Conservation (phyloP, 768 basidiomycete species). For the Bullera alba region DNA sequence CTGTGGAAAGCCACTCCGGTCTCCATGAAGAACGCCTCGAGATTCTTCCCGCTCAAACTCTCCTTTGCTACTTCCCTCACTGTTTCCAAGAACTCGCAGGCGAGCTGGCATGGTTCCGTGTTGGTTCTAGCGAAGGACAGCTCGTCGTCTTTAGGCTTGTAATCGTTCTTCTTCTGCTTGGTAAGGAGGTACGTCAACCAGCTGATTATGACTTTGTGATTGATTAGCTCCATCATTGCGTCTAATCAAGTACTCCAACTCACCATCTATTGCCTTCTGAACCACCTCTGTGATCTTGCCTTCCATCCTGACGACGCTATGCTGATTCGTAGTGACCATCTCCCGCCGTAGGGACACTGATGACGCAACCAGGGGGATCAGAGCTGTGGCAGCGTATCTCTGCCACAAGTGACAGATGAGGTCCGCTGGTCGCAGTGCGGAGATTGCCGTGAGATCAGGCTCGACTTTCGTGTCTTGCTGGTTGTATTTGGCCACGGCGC, state of each 20-base stretch:
- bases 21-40: slow-evolving; percentile 85
- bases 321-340: slow-evolving; percentile 86
- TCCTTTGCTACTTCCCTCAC: slow-evolving; percentile 68
- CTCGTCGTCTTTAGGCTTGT: slow-evolving; percentile 94
- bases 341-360: slow-evolving; percentile 82
- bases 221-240: neutral
- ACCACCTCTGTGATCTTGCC: slow-evolving; percentile 69
- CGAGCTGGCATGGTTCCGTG: slow-evolving; percentile 82
- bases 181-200: slow-evolving; percentile 71
- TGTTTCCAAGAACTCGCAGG: slow-evolving; percentile 76
- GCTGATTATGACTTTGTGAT: slow-evolving; percentile 56
- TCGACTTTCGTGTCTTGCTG: slow-evolving; percentile 67
- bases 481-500: slow-evolving; percentile 66
- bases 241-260: slow-evolving; percentile 38
- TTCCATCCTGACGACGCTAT: slow-evolving; percentile 76
- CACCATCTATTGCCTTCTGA: slow-evolving; percentile 76
- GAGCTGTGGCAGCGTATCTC: slow-evolving; percentile 81
- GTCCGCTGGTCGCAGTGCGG: slow-evolving; percentile 64
- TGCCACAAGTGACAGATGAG: slow-evolving; percentile 95
- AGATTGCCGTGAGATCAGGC: slow-evolving; percentile 65
- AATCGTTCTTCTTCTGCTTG: slow-evolving; percentile 93
- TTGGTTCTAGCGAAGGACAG: slow-evolving; percentile 87
- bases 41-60: slow-evolving; percentile 83
- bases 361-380: slow-evolving; percentile 71
- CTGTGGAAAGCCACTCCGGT: slow-evolving; percentile 91